A percentile compares a stretch with the other conserved stretches of the same genome.
Evolutionary conservation across 768 basidiomycete species (phyloP).

Genomic region (Mycena kentingensis): DNA sequence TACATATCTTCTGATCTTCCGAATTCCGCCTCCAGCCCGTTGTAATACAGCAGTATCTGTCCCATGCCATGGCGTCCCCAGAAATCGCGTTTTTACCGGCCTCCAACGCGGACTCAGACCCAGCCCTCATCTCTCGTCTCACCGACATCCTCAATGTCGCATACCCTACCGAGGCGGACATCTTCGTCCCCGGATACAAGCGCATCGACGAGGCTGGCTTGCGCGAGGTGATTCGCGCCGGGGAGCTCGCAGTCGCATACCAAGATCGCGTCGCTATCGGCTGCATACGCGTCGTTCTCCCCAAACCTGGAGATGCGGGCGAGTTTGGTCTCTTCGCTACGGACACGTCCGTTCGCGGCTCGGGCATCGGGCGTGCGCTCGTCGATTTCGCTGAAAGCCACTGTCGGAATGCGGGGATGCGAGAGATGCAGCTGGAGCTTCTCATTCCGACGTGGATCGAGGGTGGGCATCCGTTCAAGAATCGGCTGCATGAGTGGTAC

Average conservation of each 20-base stretch:
- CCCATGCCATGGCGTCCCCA: no score
- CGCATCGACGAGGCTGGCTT: not conserved
- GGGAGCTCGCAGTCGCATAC: conserved; percentile 4
- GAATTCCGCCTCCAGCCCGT: no score
- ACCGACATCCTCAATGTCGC: conserved; percentile 3
- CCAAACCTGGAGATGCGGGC: not conserved
- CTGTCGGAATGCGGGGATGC: not conserved
- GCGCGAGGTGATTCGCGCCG: conserved; percentile 5
- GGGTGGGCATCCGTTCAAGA: not conserved
- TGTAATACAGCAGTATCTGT: no score
- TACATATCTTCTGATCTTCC: no score
- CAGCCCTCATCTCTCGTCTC: not conserved
- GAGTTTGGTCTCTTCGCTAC: not conserved
- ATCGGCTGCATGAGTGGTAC: not conserved
- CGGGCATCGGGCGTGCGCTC: not conserved
- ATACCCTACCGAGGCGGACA: not conserved
- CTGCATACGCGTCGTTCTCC: not conserved
- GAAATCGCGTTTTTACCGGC: not conserved
- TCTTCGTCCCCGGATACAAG: not conserved
- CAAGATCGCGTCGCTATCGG: not conserved
- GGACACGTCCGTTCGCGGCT: not conserved
- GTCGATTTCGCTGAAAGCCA: not conserved
- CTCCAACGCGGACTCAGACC: not conserved
- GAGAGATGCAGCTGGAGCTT: not conserved
- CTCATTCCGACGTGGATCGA: not conserved